These are phyloP conservation scores for Sporothrix inflata DNA, from an alignment of 2,329 filamentous ascomycete species.

Conservation along the genomic window DNA sequence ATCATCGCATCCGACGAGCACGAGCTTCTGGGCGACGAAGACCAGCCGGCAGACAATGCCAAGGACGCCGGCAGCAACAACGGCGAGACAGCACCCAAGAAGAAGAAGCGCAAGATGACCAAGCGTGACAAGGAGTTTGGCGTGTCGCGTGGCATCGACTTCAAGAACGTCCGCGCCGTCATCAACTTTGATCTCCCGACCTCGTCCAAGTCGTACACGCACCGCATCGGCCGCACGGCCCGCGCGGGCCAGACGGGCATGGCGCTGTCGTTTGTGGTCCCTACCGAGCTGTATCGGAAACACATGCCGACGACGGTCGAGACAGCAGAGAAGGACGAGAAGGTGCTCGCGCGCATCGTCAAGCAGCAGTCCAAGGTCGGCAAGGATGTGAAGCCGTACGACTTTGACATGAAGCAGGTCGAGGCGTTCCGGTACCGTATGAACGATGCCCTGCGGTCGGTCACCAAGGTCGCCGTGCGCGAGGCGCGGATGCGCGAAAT, in stretches of 20 bases:
- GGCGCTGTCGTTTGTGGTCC: conserved; percentile 93
- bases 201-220: conserved; percentile 90
- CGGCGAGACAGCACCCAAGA: conserved; percentile 47
- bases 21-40: conserved; percentile 43
- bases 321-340: conserved; percentile 80
- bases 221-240: conserved; percentile 91
- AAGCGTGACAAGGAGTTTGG: conserved; percentile 85
- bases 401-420: conserved; percentile 92
- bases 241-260: conserved; percentile 90
- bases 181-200: conserved; percentile 95
- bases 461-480: conserved; percentile 86
- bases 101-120: conserved; percentile 68
- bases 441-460: conserved; percentile 85
- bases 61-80: conserved; percentile 33
- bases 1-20: conserved; percentile 84
- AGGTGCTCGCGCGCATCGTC: conserved; percentile 76
- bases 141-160: conserved; percentile 94
- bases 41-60: conserved; percentile 42
- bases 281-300: conserved; percentile 78
- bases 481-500: conserved; percentile 89
- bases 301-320: conserved; percentile 83
- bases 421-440: conserved; percentile 95
- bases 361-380: conserved; percentile 80
- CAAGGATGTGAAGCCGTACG: conserved; percentile 83
- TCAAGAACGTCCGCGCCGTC: conserved; percentile 79